phyloP scores from a whole-genome alignment of 805 yeast species.

The Schwanniomyces occidentalis region DNA sequence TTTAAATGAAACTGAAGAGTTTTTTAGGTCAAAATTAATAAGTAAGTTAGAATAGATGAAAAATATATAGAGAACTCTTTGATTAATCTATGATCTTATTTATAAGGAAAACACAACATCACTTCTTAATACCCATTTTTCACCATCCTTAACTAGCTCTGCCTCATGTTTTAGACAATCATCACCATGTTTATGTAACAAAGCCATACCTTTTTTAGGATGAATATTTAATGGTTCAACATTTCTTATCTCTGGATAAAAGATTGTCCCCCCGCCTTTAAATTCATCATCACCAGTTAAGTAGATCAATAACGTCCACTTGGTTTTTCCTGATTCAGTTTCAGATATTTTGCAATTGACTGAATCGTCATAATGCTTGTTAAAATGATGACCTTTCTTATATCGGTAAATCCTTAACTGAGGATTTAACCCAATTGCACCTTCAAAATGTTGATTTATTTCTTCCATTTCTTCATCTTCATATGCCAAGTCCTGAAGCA shows the following conservation, averaged over 20 bases:
- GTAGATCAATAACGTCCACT: conserved; percentile 61
- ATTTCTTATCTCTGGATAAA: conserved; percentile 34
- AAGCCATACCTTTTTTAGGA: conserved; percentile 56
- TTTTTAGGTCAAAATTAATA: conserved; percentile 21
- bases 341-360: conserved; percentile 33
- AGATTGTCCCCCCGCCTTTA: conserved; percentile 60
- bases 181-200: conserved; percentile 65
- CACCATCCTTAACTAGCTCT: conserved; percentile 49
- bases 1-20: conserved; percentile 25
- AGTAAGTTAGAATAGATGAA: conserved; percentile 8
- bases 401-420: conserved; percentile 59
- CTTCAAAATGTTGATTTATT: conserved; percentile 27
- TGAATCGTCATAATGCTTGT: conserved; percentile 61
- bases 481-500: conserved; percentile 27
- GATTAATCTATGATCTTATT: background rate
- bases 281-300: conserved; percentile 58
- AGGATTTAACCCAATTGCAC: conserved; percentile 53
- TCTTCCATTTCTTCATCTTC: conserved; percentile 27
- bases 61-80: conserved; percentile 1
- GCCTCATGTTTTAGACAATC: conserved; percentile 65
- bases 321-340: conserved; percentile 39
- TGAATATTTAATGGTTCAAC: conserved; percentile 35
- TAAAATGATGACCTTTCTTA: conserved; percentile 56
- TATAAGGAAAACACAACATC: conserved; percentile 43
- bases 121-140: conserved; percentile 63